A percentile compares a stretch with the other conserved stretches of the same genome.
Evolutionary conservation across 768 basidiomycete species (phyloP).

Genomic region (Ramaria rubella): DNA sequence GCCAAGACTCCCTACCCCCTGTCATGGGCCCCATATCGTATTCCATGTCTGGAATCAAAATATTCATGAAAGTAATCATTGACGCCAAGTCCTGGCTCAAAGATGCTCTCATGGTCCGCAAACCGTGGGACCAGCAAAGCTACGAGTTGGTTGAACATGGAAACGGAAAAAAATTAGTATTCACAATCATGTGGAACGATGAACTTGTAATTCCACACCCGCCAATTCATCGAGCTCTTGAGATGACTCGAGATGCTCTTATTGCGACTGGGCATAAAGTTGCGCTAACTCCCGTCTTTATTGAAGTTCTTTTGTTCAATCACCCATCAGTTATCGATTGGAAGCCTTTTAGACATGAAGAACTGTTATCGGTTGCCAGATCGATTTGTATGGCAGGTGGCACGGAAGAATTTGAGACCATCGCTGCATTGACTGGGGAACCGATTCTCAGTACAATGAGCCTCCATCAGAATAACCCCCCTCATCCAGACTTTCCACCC

Average conservation of each 20-base stretch:
- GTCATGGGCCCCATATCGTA: conserved; percentile 68
- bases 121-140: conserved; percentile 53
- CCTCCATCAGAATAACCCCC: conserved; percentile 23
- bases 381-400: conserved; percentile 43
- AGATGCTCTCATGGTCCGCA: conserved; percentile 53
- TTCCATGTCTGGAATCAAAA: conserved; percentile 51
- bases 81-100: too few relatives aligned
- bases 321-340: conserved; percentile 56
- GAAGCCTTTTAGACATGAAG: conserved; percentile 35
- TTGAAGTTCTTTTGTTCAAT: background rate
- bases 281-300: too few relatives aligned
- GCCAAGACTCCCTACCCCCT: too few relatives aligned
- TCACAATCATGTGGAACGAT: conserved; percentile 63
- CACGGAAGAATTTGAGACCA: conserved; percentile 38
- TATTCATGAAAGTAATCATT: conserved; percentile 64
- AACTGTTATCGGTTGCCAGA: conserved; percentile 21
- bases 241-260: conserved; percentile 49
- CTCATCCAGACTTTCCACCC: conserved; percentile 22
- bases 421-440: conserved; percentile 41
- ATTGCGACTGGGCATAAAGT: conserved; percentile 56
- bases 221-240: conserved; percentile 54
- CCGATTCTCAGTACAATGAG: conserved; percentile 47
- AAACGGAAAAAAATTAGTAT: conserved; percentile 37
- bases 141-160: conserved; percentile 52
- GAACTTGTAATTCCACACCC: too few relatives aligned